Conservation (phyloP, 768 basidiomycete genomes). For the Terana coerulea region DNA sequence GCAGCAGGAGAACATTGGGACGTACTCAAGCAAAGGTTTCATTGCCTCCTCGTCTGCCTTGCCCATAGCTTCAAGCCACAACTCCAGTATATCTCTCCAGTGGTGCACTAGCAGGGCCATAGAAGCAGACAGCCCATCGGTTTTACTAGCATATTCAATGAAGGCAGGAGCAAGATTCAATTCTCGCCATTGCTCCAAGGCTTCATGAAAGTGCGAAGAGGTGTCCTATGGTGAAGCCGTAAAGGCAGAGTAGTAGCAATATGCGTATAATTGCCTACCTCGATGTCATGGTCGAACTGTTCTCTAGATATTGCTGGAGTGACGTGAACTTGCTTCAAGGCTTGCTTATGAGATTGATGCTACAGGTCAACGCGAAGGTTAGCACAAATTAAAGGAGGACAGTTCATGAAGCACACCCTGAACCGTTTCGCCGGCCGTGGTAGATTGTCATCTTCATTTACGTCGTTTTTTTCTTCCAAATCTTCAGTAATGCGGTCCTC, state of each 20-base stretch:
- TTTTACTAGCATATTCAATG: slow-evolving; percentile 61
- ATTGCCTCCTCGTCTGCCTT: slow-evolving; percentile 69
- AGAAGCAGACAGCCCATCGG: slow-evolving; percentile 59
- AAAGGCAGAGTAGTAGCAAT: background rate
- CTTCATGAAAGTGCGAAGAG: slow-evolving; percentile 73
- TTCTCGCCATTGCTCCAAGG: slow-evolving; percentile 73
- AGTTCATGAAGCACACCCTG: slow-evolving; percentile 15
- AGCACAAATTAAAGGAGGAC: no score
- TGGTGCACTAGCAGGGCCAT: slow-evolving; percentile 82
- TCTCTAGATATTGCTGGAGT: slow-evolving; percentile 55
- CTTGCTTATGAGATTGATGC: slow-evolving; percentile 72
- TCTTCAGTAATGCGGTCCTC: background rate
- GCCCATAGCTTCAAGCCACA: slow-evolving; percentile 61
- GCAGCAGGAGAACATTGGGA: slow-evolving; percentile 2
- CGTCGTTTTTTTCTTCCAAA: slow-evolving; percentile 1
- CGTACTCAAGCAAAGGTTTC: slow-evolving; percentile 74
- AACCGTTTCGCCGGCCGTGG: slow-evolving; percentile 22
- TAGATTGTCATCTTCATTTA: background rate
- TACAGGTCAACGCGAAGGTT: slow-evolving; percentile 24
- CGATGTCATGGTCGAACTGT: slow-evolving; percentile 57
- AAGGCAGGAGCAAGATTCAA: slow-evolving; percentile 78
- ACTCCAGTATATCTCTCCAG: slow-evolving; percentile 61
- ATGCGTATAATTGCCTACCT: slow-evolving; percentile 28
- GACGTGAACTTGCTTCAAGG: slow-evolving; percentile 66
- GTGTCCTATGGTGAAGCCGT: no score